These are phyloP conservation scores for Serendipita indica DNA, from an alignment of 768 basidiomycete genomes.

Conservation along the genomic window DNA sequence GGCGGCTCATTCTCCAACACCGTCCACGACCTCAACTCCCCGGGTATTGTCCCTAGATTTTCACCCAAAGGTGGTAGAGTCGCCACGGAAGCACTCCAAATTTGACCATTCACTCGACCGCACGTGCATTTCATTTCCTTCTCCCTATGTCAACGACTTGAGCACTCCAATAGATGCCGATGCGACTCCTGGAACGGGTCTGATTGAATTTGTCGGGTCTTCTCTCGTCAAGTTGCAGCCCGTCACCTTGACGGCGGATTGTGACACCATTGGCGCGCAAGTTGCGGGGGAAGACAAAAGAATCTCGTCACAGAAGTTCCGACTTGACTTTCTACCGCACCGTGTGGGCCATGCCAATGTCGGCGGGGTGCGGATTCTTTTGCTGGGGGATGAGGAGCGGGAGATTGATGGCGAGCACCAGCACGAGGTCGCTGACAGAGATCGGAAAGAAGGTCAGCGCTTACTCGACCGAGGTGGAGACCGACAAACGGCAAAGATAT, in stretches of 20 bases:
- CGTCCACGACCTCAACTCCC: slow-evolving; percentile 18
- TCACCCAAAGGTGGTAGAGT: background rate
- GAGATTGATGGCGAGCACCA: slow-evolving; percentile 22
- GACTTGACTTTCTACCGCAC: slow-evolving; percentile 45
- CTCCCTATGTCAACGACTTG: slow-evolving; percentile 20
- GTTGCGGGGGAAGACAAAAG: slow-evolving; percentile 18
- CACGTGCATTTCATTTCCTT: slow-evolving; percentile 15
- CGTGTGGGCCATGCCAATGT: slow-evolving; percentile 44
- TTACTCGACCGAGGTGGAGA: slow-evolving; percentile 14
- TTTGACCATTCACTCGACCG: slow-evolving; percentile 16
- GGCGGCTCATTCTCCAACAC: slow-evolving; percentile 14
- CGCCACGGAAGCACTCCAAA: slow-evolving; percentile 22
- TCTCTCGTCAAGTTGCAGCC: slow-evolving; percentile 21
- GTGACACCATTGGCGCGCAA: background rate
- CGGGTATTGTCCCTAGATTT: slow-evolving; percentile 21
- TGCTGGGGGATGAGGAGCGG: slow-evolving; percentile 40
- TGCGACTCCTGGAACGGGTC: slow-evolving; percentile 2
- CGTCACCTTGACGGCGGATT: slow-evolving; percentile 17
- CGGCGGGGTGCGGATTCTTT: slow-evolving; percentile 57
- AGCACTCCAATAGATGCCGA: slow-evolving; percentile 11
- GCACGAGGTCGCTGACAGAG: slow-evolving; percentile 12
- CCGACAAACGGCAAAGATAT: slow-evolving; percentile 25
- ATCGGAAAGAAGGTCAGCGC: background rate
- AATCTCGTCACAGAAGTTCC: slow-evolving; percentile 38
- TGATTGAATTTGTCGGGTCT: slow-evolving; percentile 19